Conservation (phyloP, 1,284 basidiomycete species). For the Cryptococcus wingfieldii region DNA sequence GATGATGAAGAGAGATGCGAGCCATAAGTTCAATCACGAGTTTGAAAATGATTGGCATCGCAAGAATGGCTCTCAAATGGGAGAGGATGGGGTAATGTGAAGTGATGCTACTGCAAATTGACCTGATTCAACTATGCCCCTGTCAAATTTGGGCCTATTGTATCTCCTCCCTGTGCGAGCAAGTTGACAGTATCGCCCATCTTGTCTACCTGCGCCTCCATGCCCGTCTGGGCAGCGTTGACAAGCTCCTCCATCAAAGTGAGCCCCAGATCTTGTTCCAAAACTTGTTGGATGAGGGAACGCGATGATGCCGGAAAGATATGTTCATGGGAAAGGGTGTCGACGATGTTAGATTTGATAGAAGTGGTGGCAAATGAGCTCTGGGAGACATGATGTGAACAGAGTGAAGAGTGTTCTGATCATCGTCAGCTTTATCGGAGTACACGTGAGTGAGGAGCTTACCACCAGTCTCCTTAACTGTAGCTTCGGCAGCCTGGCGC, state of each 20-base stretch:
- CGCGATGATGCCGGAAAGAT: constrained; percentile 6
- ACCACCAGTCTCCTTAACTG: constrained; percentile 23
- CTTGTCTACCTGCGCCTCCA: constrained; percentile 33
- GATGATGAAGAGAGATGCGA: no score
- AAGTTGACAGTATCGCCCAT: constrained; percentile 25
- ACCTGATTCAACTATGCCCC: no score
- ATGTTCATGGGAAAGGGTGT: constrained; percentile 3
- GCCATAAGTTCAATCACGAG: no score
- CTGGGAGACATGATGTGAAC: constrained; percentile 12
- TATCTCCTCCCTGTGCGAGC: constrained; percentile 12
- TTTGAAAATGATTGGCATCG: no score
- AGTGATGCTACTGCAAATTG: no score
- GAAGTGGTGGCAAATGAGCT: constrained; percentile 1
- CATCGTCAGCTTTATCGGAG: neutral
- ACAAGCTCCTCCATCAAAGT: constrained; percentile 33
- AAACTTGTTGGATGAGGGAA: constrained; percentile 23
- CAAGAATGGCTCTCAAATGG: no score
- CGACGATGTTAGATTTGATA: neutral
- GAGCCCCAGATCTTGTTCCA: constrained; percentile 32
- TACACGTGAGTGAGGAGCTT: constrained; percentile 1
- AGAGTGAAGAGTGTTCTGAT: neutral
- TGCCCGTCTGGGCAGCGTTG: constrained; percentile 41
- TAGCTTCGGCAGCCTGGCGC: constrained; percentile 32
- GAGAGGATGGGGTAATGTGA: no score
- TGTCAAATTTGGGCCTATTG: no score